A percentile compares a stretch with the other conserved stretches of the same genome.
These are phyloP conservation scores for Wickerhamomyces tratensis DNA, from an alignment of 805 yeast species.

Conservation along the genomic window DNA sequence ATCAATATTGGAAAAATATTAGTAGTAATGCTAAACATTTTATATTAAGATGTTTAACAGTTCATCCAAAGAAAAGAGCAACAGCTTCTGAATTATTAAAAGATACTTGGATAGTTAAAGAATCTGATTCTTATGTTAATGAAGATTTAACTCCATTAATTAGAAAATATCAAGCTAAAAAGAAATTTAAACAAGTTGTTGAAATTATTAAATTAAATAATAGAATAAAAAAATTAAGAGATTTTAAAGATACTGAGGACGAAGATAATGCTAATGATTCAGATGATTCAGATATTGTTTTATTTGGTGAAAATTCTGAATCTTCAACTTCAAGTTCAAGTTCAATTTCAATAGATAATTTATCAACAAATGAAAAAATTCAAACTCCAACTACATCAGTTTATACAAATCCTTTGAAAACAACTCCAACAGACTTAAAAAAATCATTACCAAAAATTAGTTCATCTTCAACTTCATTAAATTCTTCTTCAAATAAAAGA, in stretches of 20 bases:
- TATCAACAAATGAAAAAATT: not conserved
- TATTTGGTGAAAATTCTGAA: conserved; percentile 19
- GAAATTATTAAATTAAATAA: conserved; percentile 78
- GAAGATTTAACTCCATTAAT: conserved; percentile 75
- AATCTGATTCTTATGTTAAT: conserved; percentile 31
- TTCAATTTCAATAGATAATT: not conserved
- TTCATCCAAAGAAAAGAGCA: conserved; percentile 59
- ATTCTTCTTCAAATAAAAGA: conserved; percentile 17
- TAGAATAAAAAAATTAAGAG: conserved; percentile 62
- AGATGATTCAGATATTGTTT: conserved; percentile 8
- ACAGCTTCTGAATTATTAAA: conserved; percentile 53
- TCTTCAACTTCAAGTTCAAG: conserved; percentile 2
- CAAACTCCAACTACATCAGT: too few relatives aligned
- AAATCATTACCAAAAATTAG: conserved; percentile 3
- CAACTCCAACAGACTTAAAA: conserved; percentile 5
- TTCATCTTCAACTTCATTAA: conserved; percentile 1
- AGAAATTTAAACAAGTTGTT: conserved; percentile 76
- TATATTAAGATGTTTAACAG: conserved; percentile 59
- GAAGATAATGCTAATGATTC: conserved; percentile 44
- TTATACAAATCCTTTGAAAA: conserved; percentile 4
- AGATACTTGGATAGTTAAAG: conserved; percentile 67
- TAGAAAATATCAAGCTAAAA: conserved; percentile 73
- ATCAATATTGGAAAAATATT: conserved; percentile 77
- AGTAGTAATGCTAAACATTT: conserved; percentile 75
- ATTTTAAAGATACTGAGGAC: conserved; percentile 39